Base-by-base conservation (phyloP, 305 asterid genomes). In the Coffea humblotiana region DNA sequence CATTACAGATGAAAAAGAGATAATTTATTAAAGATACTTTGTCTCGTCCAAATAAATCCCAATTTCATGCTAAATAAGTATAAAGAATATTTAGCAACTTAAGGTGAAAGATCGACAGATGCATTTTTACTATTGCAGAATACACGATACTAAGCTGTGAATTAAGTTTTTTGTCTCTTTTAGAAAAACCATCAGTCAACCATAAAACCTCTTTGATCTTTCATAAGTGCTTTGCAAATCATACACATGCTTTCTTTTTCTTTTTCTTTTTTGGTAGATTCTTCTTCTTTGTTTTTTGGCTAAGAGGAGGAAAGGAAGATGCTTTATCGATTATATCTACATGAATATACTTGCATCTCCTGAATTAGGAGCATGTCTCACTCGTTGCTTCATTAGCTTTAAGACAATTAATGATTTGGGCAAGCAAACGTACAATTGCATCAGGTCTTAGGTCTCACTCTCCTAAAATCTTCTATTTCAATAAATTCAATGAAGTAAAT, bases 341-440 rank as follows among this genome's bases (percentile, higher is more conserved):
- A 88, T 90, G 96, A 82, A 94, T 90, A 70, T 97, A 95, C 94
- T 91, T 92, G 92, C 92, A 88, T 90, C 97, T 91, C 99, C 95
- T 32, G 32, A 32, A 94, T 83, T 92, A 74, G 94, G 91, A 77
- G 98, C 97, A 82, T 96, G 97, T n/a, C 82, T 83, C 43, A 81
- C 92, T 96, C 93, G 90, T 94, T 83, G 94, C 97, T 81, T 95
- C 97, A 75, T 93, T 95, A 84, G 95, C 95, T 88, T 90, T 91
- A 75, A 94, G 90, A 78, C 91, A 97, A 72, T 95, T 87, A 79
- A 92, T 90, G 77, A 96, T 94, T 80, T 92, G 92, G 83, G 91
- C 92, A 77, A 96, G 93, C 77, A 97, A 94, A 87, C 94, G 97
- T 77, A 94, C 95, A 82, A 94, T 94, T 73, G 95, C 97, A 40